Evolutionary conservation across 2,329 filamentous ascomycete genomes (phyloP).

Genomic region (Fusarium multiceps): DNA sequence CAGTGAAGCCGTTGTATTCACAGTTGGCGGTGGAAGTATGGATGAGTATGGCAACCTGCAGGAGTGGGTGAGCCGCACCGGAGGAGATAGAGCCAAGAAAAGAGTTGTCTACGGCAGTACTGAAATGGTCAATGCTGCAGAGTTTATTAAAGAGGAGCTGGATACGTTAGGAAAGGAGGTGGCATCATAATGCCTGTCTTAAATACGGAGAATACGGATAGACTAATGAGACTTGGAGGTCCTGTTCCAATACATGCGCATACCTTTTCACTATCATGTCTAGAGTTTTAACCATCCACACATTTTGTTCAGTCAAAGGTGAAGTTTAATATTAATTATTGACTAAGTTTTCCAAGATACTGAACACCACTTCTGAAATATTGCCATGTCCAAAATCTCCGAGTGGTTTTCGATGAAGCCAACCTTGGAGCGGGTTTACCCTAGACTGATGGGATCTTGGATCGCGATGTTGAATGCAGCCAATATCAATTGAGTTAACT

Average conservation of each 20-base stretch:
- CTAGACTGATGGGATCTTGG: background rate
- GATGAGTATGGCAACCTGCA: constrained; percentile 98
- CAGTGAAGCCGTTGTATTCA: constrained; percentile 92
- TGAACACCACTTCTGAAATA: too few relatives aligned
- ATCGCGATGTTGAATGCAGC: background rate
- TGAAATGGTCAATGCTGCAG: constrained; percentile 76
- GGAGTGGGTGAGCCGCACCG: constrained; percentile 89
- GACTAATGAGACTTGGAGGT: constrained; percentile 32
- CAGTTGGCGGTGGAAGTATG: constrained; percentile 95
- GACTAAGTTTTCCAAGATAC: too few relatives aligned
- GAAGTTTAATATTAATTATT: too few relatives aligned
- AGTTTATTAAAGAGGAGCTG: constrained; percentile 73
- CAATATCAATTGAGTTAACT: background rate
- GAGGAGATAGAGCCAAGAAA: constrained; percentile 74
- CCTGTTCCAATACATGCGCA: background rate
- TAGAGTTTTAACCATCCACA: too few relatives aligned
- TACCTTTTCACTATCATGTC: background rate
- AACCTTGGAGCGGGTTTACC: background rate
- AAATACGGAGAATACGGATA: constrained; percentile 31
- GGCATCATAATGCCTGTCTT: constrained; percentile 45
- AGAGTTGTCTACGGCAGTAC: constrained; percentile 96
- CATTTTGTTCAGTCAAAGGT: background rate
- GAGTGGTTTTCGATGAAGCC: too few relatives aligned
- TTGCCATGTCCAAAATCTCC: too few relatives aligned
- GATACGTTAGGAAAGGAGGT: constrained; percentile 71